Conservation (phyloP, 768 basidiomycete species). For the Collybia mongolica region DNA sequence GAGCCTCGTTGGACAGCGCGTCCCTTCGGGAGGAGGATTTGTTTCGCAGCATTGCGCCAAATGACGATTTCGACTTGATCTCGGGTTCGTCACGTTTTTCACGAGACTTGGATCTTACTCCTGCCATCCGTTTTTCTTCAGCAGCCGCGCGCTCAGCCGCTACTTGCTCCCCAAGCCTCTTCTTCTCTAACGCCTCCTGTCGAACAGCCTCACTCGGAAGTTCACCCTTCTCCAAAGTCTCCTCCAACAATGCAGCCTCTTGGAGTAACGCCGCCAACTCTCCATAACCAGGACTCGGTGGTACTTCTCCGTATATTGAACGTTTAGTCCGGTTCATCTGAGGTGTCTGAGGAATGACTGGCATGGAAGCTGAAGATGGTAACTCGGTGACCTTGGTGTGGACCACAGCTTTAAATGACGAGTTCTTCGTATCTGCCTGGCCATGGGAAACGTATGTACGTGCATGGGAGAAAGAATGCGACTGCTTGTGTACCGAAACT, state of each 20-base stretch:
- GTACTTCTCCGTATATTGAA: conserved; percentile 30
- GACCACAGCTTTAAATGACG: conserved; percentile 55
- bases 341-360: conserved; percentile 24
- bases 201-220: conserved; percentile 34
- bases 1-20: conserved; percentile 1
- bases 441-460: conserved; percentile 10
- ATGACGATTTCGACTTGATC: conserved; percentile 13
- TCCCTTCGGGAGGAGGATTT: conserved; percentile 12
- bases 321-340: conserved; percentile 26
- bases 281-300: conserved; percentile 45
- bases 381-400: conserved; percentile 51
- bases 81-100: conserved; percentile 20
- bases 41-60: conserved; percentile 10
- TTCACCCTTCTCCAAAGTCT: conserved; percentile 48
- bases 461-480: conserved; percentile 21
- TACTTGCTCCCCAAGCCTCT: conserved; percentile 14
- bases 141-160: conserved; percentile 11
- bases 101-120: conserved; percentile 20
- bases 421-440: conserved; percentile 9
- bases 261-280: conserved; percentile 56
- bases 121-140: conserved; percentile 17
- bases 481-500: conserved; percentile 19
- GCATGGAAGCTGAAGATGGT: conserved; percentile 19
- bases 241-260: conserved; percentile 59
- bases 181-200: conserved; percentile 7